Conservation (phyloP, 768 basidiomycete species). For the Leccinum aurantiacum region DNA sequence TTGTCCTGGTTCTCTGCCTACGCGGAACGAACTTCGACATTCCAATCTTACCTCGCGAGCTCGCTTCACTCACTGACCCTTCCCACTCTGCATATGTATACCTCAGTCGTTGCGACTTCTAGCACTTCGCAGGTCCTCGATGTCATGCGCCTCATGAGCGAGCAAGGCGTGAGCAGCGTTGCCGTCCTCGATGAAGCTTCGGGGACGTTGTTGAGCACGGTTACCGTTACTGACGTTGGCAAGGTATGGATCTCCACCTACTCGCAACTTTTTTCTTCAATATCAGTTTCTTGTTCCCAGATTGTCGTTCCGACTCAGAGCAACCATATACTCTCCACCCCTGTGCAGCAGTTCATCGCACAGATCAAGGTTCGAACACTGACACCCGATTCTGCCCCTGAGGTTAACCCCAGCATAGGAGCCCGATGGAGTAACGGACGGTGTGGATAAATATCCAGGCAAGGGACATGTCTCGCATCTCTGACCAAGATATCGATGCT, state of each 20-base stretch:
- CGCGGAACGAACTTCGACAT: conserved; percentile 41
- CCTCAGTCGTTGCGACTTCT: conserved; percentile 60
- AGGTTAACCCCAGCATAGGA: conserved; percentile 40
- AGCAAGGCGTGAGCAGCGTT: conserved; percentile 80
- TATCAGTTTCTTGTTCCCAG: conserved; percentile 33
- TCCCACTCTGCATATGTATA: conserved; percentile 63
- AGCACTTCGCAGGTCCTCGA: conserved; percentile 67
- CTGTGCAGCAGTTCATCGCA: conserved; percentile 68
- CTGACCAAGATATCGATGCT: not conserved
- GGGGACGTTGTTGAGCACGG: conserved; percentile 65
- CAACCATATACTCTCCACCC: conserved; percentile 69
- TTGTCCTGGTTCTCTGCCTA: conserved; percentile 66
- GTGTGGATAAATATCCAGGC: conserved; percentile 80
- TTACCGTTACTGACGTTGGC: conserved; percentile 82
- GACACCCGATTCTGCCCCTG: not conserved
- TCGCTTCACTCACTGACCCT: conserved; percentile 56
- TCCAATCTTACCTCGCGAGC: conserved; percentile 45
- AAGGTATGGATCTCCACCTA: conserved; percentile 44
- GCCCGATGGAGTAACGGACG: conserved; percentile 75
- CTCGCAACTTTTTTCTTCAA: not conserved
- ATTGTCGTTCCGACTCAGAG: conserved; percentile 79
- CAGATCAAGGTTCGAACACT: conserved; percentile 59
- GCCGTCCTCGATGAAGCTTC: conserved; percentile 70
- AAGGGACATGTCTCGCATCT: conserved; percentile 3
- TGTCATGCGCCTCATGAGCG: conserved; percentile 85